A percentile compares a stretch with the other conserved stretches of the same genome.
phyloP scores from a whole-genome alignment of 371 early-diverging fungal genomes.

The Apophysomyces sp. region DNA sequence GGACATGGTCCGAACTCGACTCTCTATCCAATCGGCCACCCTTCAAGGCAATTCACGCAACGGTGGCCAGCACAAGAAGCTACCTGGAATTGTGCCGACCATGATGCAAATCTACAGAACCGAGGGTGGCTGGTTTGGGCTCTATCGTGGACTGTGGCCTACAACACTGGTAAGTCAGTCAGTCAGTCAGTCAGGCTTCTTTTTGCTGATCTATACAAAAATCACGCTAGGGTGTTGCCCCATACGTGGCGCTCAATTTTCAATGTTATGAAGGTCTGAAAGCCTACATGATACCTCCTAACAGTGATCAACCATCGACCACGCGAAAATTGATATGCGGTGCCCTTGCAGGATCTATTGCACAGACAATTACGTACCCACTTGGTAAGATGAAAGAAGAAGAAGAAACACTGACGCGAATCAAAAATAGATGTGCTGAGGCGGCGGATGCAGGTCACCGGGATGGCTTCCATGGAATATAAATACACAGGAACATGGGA shows the following conservation, averaged over 20 bases:
- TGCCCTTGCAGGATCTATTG: conserved; percentile 87
- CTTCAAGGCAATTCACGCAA: conserved; percentile 17
- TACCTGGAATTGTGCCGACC: conserved; percentile 72
- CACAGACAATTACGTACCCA: conserved; percentile 91
- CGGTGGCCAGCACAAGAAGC: conserved; percentile 28
- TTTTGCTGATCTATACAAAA: background rate
- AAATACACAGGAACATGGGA: conserved; percentile 79
- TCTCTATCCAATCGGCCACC: conserved; percentile 73
- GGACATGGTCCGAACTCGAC: conserved; percentile 85
- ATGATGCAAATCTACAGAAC: conserved; percentile 65
- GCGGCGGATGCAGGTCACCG: conserved; percentile 86
- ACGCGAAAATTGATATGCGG: conserved; percentile 78
- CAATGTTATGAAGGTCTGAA: conserved; percentile 83
- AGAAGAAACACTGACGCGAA: background rate
- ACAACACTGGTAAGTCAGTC: conserved; percentile 66
- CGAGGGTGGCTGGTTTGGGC: conserved; percentile 82
- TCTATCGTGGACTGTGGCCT: conserved; percentile 83
- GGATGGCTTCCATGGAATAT: conserved; percentile 70
- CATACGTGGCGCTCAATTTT: conserved; percentile 86
- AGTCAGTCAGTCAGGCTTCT: background rate
- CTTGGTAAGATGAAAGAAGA: conserved; percentile 46
- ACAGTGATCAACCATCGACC: conserved; percentile 61
- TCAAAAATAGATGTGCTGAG: conserved; percentile 67
- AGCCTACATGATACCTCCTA: conserved; percentile 65
- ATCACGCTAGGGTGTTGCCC: conserved; percentile 69